These are phyloP conservation scores for Alternaria viburni DNA, from an alignment of 2,329 filamentous ascomycete genomes.

Conservation along the genomic window DNA sequence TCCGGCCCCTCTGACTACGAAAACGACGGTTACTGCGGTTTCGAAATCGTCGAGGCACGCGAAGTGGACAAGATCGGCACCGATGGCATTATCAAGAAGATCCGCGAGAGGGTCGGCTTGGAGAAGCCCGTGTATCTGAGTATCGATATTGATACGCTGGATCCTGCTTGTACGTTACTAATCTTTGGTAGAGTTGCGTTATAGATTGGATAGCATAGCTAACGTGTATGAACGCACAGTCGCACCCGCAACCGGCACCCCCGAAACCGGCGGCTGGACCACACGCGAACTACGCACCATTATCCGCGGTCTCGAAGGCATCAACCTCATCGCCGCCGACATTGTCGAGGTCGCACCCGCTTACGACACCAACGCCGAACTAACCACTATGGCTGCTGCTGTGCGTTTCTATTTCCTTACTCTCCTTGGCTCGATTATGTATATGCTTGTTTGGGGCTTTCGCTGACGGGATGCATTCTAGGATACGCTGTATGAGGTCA, in stretches of 20 bases:
- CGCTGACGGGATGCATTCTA: conserved; percentile 12
- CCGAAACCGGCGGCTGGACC: conserved; percentile 78
- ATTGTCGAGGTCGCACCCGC: conserved; percentile 75
- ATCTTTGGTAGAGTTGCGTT: background rate
- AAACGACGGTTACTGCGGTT: conserved; percentile 84
- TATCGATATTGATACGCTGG: conserved; percentile 87
- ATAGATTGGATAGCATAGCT: background rate
- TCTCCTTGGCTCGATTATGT: background rate
- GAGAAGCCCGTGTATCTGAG: conserved; percentile 79
- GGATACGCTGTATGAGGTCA: conserved; percentile 75
- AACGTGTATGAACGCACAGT: conserved; percentile 49
- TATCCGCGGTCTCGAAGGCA: conserved; percentile 69
- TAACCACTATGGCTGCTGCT: conserved; percentile 76
- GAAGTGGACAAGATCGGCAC: conserved; percentile 73
- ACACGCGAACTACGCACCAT: conserved; percentile 76
- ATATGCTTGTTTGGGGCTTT: background rate
- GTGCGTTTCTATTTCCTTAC: conserved; percentile 34
- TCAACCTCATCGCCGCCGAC: conserved; percentile 74
- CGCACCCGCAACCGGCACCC: conserved; percentile 75
- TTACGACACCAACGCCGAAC: conserved; percentile 75
- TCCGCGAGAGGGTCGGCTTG: conserved; percentile 75
- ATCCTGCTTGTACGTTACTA: conserved; percentile 72
- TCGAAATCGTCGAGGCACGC: conserved; percentile 78
- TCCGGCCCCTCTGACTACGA: conserved; percentile 81
- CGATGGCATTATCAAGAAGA: conserved; percentile 78